Percentiles rank a stretch among this genome's conserved stretches.
These are phyloP conservation scores for Boeremia exigua DNA, from an alignment of 2,329 filamentous ascomycete genomes.

Conservation along the genomic window DNA sequence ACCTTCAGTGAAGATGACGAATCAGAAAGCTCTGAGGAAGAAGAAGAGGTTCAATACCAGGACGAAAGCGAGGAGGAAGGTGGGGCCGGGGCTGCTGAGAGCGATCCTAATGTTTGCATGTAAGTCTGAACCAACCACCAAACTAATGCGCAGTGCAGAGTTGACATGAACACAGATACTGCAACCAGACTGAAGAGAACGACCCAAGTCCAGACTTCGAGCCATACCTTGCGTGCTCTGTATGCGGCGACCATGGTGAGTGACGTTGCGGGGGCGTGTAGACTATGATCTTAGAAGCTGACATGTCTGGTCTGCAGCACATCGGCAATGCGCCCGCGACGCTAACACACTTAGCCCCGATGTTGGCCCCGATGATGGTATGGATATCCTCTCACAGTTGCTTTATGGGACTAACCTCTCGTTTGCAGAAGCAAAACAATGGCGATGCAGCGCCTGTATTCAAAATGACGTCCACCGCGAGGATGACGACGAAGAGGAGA, in stretches of 20 bases:
- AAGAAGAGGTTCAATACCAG: constrained; percentile 63
- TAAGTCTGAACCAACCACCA: constrained; percentile 50
- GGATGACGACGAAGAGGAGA: constrained; percentile 13
- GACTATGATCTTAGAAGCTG: constrained; percentile 48
- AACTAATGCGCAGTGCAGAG: constrained; percentile 15
- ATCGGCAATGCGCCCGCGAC: constrained; percentile 86
- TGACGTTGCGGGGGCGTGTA: constrained; percentile 37
- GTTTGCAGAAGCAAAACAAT: constrained; percentile 60
- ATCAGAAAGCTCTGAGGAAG: constrained; percentile 56
- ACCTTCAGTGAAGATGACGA: constrained; percentile 49
- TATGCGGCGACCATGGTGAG: constrained; percentile 85
- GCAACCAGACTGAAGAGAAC: constrained; percentile 80
- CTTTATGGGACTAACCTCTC: constrained; percentile 20
- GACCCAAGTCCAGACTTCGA: constrained; percentile 84
- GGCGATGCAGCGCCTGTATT: constrained; percentile 67
- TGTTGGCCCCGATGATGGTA: constrained; percentile 69
- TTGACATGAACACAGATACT: constrained; percentile 66
- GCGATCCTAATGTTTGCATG: constrained; percentile 68
- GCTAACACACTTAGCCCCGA: constrained; percentile 67
- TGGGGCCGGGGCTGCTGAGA: constrained; percentile 62
- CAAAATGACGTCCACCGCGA: constrained; percentile 50
- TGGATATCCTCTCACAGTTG: constrained; percentile 37
- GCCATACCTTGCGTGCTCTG: constrained; percentile 74
- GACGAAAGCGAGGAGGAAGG: constrained; percentile 61
- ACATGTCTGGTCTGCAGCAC: constrained; percentile 69